Evolutionary conservation across 441 rosid genomes (phyloP).

Genomic region (Corymbia calophylla): DNA sequence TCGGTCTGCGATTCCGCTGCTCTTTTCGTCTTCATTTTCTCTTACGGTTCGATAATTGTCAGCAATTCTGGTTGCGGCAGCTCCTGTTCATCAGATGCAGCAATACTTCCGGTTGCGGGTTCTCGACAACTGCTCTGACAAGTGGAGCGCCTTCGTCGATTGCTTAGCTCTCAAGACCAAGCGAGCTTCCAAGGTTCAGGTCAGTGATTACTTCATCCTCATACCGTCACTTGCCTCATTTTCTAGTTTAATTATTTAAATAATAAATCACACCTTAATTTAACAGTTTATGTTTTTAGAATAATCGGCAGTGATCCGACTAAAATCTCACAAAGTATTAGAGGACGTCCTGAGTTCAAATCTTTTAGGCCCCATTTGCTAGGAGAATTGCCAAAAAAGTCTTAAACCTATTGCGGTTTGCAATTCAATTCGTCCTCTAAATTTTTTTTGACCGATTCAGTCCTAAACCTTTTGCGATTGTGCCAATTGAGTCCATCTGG

Average conservation of each 20-base stretch:
- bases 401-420: too few relatives aligned
- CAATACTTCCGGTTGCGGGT: conserved; percentile 68
- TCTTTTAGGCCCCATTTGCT: too few relatives aligned
- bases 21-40: not conserved
- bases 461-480: too few relatives aligned
- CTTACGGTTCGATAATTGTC: not conserved
- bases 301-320: too few relatives aligned
- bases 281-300: too few relatives aligned
- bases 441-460: too few relatives aligned
- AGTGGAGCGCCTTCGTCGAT: conserved; percentile 60
- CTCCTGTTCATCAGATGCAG: conserved; percentile 87
- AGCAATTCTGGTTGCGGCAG: conserved; percentile 21
- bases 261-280: too few relatives aligned
- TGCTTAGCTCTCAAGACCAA: conserved; percentile 73
- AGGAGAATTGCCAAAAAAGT: too few relatives aligned
- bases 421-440: too few relatives aligned
- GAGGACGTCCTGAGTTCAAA: too few relatives aligned
- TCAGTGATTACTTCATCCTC: not conserved
- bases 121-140: conserved; percentile 56
- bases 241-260: not conserved
- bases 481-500: too few relatives aligned
- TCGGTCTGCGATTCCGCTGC: not conserved
- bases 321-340: too few relatives aligned
- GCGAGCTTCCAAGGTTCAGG: conserved; percentile 52
- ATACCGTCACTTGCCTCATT: not conserved